Evolutionary conservation across 352 stramenopile species (phyloP).

Genomic region (Saprolegnia parasitica): DNA sequence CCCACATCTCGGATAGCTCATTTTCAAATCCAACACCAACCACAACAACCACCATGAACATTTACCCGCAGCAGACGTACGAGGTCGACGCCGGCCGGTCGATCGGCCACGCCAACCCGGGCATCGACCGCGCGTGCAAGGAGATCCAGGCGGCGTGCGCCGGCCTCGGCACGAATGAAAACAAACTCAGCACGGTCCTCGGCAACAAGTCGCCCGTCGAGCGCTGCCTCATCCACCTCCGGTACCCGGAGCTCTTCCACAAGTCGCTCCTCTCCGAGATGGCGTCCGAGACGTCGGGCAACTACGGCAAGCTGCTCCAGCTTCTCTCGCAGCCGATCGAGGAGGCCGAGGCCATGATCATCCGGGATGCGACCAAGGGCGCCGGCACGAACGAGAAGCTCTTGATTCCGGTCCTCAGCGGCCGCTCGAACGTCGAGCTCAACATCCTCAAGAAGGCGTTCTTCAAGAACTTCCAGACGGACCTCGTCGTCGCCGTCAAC

Average conservation of each 20-base stretch:
- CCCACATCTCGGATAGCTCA: background rate
- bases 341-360: constrained; percentile 56
- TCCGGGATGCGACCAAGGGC: constrained; percentile 61
- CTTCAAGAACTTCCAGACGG: constrained; percentile 52
- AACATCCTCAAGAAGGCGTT: constrained; percentile 76
- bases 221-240: constrained; percentile 57
- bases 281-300: constrained; percentile 53
- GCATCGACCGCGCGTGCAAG: constrained; percentile 47
- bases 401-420: constrained; percentile 49
- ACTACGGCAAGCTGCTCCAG: constrained; percentile 59
- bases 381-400: constrained; percentile 60
- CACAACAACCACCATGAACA: too few species aligned
- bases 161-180: constrained; percentile 59
- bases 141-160: constrained; percentile 61
- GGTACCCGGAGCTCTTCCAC: constrained; percentile 59
- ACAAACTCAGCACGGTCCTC: constrained; percentile 41
- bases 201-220: constrained; percentile 52
- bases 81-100: constrained; percentile 47
- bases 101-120: constrained; percentile 38
- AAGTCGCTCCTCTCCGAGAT: constrained; percentile 46
- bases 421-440: constrained; percentile 57
- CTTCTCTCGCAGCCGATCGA: constrained; percentile 49
- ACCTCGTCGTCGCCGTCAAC: constrained; percentile 53
- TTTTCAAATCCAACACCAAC: background rate
- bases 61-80: constrained; percentile 66